Conservation (phyloP, 1,284 basidiomycete genomes). For the Tilletia horrida region DNA sequence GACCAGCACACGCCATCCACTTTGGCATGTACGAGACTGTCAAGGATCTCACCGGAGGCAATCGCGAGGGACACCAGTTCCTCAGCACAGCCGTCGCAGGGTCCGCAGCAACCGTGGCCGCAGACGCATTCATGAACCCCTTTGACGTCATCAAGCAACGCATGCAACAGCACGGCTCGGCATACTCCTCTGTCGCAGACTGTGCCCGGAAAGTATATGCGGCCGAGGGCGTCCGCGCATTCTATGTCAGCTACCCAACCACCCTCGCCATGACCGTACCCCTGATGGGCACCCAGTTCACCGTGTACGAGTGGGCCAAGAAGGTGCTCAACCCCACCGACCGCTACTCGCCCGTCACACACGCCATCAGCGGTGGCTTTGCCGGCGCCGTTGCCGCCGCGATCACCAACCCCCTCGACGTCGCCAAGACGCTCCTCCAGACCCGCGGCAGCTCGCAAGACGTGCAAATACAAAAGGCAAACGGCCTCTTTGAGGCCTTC, state of each 20-base stretch:
- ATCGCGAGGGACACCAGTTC: constrained; percentile 75
- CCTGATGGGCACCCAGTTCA: constrained; percentile 97
- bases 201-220: constrained; percentile 80
- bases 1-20: constrained; percentile 96
- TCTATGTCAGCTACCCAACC: constrained; percentile 98
- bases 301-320: constrained; percentile 92
- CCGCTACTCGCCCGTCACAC: constrained; percentile 83
- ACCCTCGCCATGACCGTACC: constrained; percentile 91
- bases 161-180: constrained; percentile 93
- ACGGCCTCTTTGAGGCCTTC: constrained; percentile 83
- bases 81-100: constrained; percentile 83
- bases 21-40: constrained; percentile 94
- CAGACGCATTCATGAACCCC: constrained; percentile 98
- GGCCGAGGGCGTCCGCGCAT: constrained; percentile 81
- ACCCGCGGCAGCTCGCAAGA: constrained; percentile 83
- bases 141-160: constrained; percentile 99
- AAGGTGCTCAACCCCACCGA: constrained; percentile 77
- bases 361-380: constrained; percentile 84
- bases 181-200: constrained; percentile 75
- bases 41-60: constrained; percentile 88
- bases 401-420: constrained; percentile 93
- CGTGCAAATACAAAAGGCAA: constrained; percentile 74
- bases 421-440: constrained; percentile 96
- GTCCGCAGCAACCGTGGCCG: constrained; percentile 87
- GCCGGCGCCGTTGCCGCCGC: constrained; percentile 92